These are phyloP conservation scores for Aegle marmelos DNA, from an alignment of 345 rosid species.

Conservation along the genomic window DNA sequence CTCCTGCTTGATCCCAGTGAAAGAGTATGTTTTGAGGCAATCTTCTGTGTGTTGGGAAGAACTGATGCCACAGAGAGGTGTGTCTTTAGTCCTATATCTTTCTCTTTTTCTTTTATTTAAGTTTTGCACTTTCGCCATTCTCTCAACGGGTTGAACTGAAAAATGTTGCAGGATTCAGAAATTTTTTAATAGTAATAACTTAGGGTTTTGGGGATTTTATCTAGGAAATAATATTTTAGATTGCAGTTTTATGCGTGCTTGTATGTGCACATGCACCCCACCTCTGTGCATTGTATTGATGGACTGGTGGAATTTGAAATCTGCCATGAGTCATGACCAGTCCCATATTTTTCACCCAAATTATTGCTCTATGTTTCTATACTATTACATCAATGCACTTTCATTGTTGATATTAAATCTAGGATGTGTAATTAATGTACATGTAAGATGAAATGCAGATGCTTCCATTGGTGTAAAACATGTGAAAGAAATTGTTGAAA, in stretches of 20 bases:
- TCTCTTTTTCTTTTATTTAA: neutral
- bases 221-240: neutral
- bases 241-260: too few relatives aligned
- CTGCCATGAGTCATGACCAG: neutral
- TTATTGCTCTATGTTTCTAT: neutral
- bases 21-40: conserved; percentile 98
- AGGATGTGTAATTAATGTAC: neutral
- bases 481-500: neutral
- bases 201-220: neutral
- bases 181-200: neutral
- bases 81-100: conserved; percentile 17
- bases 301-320: too few relatives aligned
- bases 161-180: neutral
- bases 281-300: too few relatives aligned
- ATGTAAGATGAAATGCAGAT: neutral
- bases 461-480: neutral
- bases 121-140: neutral
- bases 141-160: neutral
- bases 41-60: conserved; percentile 88
- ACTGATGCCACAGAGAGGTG: conserved; percentile 76
- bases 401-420: neutral
- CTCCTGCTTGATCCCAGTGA: conserved; percentile 97
- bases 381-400: neutral
- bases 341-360: neutral
- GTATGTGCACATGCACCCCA: too few relatives aligned